Base-by-base conservation (phyloP, 179 eudicot genomes). In the Spinacia oleracea region DNA sequence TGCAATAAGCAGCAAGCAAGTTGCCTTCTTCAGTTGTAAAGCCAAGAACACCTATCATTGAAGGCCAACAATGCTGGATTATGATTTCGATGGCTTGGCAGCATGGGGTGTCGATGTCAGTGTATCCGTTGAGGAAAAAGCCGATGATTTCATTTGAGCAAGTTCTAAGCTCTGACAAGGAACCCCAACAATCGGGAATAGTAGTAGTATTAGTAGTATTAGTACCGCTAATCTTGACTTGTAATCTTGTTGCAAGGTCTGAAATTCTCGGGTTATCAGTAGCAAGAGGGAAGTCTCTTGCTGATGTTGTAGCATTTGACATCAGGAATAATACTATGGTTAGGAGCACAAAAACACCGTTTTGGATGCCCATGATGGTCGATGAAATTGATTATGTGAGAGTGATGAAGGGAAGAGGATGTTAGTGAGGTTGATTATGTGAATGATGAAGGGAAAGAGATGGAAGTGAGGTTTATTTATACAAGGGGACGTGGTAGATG, bases 71-170 rank as follows among this genome's bases (percentile, higher is more conserved):
- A n/a, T 82, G 72, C 27, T 73, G 77, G 10, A 82, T 87, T 1
- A 90, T 87, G 60, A 78, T 70, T 43, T 46, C 74, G 3, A 90
- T 83, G 53, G 90, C 89, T 9, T 70, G 51, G 55, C 97, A 90
- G 40, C 97, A 92, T 0, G 88, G 87, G 0, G 81, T 70, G 0
- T 85, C 88, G 0, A 92, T 86, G 69, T 91, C 88, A 0, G 87
- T 81, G 20, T 83, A 69, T 0, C 94, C 93, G 4, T 87, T 86
- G 23, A 84, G 75, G 73, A 92, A 88, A 78, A 84, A 92, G 0
- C 80, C 83, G 1, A 83, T 67, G 2, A 92, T 85, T 73, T 91
- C 91, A 23, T 89, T 85, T 25, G 91, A 86, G 80, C 93, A 91
- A 0, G 88, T 81, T 50, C 89, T 83, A 1, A 89, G 77, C 84